Base-by-base conservation (phyloP, 1,139 yeast species). In the Blastobotrys niveus region DNA sequence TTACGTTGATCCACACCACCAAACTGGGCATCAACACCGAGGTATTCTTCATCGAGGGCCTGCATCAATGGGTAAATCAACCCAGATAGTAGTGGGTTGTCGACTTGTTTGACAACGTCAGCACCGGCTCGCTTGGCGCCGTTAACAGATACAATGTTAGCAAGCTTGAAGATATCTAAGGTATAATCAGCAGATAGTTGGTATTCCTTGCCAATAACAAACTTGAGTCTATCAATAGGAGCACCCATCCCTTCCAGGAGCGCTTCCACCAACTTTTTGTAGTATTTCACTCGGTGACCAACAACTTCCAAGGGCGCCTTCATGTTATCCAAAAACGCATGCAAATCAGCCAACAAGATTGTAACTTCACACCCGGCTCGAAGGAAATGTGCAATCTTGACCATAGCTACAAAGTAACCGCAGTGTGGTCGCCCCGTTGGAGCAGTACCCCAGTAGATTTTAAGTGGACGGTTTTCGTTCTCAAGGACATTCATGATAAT, bases 91-190 rank as follows among this genome's bases (percentile, higher is more conserved):
- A 89, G 76, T 29, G 98, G 98, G 66, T 88, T 88, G 37, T 87
- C 80, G 43, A 89, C 96, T 70, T 93, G 98, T 66, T 93, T 93
- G 52, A 93, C 99, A 47, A 93, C 99, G 67, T 93, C 99, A 12
- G 99, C 98, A 63, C 99, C 99, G 1, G 99, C 99, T 66, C 98
- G 81, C 71, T 87, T 87, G 54, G 97, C 96, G 62, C 89, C 97
- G 63, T 91, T 89, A 68, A 86, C 96, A 20, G 95, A 80, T 24
- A 86, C 95, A 37, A 72, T 66, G 63, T 91, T 89, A 38, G 93
- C 76, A 61, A 91, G 66, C 63, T 79, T 79, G 76, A 88, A 93
- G 42, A 91, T 68, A 60, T 93, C 99, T 79, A 93, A 63, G 17
- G 95, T 83, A 71, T 85, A 93, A 31, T 83, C 79, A 10, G 80